Base-by-base conservation (phyloP, 495 filamentous ascomycete genomes). In the Amniculicola lignicola region DNA sequence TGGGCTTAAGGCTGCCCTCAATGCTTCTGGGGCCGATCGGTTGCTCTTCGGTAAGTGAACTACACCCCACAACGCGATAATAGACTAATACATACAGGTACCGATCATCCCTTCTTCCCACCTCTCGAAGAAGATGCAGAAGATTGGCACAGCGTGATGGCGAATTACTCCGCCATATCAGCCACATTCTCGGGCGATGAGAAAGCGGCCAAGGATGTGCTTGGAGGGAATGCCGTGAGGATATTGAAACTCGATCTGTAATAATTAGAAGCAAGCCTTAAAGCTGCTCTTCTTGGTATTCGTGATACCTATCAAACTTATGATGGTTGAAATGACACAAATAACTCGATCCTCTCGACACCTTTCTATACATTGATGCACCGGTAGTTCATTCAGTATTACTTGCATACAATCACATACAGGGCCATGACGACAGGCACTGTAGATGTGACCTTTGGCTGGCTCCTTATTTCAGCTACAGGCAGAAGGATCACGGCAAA, bases 41-140 rank as follows among this genome's bases (percentile, higher is more conserved):
- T 63, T 92, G 24, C 76, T 92, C 64, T 92, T 96, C 75, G 90
- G 82, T 84, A 53, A 51, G 65, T 59, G 4, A 27, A 11, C n/a
- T 55, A 14, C 14, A 15, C 7, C 11, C 14, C 14, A 2, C 14
- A 12, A 1, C 14, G 4, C 12, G n/a, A 23, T 37, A 16, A 27
- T 25, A 24, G 44, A 11, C 33, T 53, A 25, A 53, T 33, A 25
- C 11, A 9, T 2, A n/a, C 25, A 82, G 80, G 88, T 16, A 95
- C 89, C 2, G 92, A 96, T 69, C 89, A 96, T 72, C 92, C 92
- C 0, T 97, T 97, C 73, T 97, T 96, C 70, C 92, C 92, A 27
- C 90, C 90, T 1, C 61, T 95, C 12, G 75, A 74, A 22, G 75
- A 76, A 65, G 68, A 74, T 19, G 79, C 80, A 48, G 76, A 76